These are phyloP conservation scores for Heterobasidion annosum DNA, from an alignment of 1,284 basidiomycete genomes.

Conservation along the genomic window DNA sequence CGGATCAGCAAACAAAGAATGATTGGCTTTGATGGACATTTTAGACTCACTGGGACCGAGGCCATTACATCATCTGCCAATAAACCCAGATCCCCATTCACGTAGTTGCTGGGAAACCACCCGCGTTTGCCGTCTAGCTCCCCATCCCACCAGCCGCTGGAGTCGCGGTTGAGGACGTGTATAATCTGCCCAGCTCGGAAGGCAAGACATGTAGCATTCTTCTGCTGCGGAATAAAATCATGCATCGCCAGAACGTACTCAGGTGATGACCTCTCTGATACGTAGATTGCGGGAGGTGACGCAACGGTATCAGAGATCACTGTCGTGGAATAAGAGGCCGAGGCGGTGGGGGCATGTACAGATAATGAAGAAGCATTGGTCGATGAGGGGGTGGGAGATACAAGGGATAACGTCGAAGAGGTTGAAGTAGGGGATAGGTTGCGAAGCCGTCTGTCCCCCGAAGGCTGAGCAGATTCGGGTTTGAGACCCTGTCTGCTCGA, in stretches of 20 bases:
- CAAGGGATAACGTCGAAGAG: constrained; percentile 41
- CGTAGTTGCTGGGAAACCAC: constrained; percentile 99
- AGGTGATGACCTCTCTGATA: constrained; percentile 28
- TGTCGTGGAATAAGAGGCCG: constrained; percentile 16
- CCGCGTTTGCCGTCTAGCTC: constrained; percentile 81
- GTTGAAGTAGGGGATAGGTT: constrained; percentile 47
- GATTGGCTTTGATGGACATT: constrained; percentile 1
- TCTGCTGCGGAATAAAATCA: constrained; percentile 69
- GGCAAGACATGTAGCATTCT: constrained; percentile 75
- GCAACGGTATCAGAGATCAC: constrained; percentile 14
- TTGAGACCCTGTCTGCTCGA: background rate
- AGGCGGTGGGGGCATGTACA: constrained; percentile 25
- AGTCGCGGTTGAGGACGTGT: constrained; percentile 79
- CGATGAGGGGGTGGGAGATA: constrained; percentile 44
- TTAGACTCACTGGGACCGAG: constrained; percentile 30
- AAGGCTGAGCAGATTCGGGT: constrained; percentile 7
- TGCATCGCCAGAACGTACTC: constrained; percentile 84
- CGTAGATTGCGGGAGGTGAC: constrained; percentile 15
- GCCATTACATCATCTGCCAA: constrained; percentile 42
- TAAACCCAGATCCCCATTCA: constrained; percentile 50
- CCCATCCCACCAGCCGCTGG: constrained; percentile 98
- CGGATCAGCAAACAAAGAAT: background rate
- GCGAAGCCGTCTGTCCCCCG: constrained; percentile 23
- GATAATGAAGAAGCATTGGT: constrained; percentile 47
- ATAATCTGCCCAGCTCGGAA: constrained; percentile 90